Conservation (phyloP, 2,329 filamentous ascomycete genomes). For the Calonectria pseudoturangicola region DNA sequence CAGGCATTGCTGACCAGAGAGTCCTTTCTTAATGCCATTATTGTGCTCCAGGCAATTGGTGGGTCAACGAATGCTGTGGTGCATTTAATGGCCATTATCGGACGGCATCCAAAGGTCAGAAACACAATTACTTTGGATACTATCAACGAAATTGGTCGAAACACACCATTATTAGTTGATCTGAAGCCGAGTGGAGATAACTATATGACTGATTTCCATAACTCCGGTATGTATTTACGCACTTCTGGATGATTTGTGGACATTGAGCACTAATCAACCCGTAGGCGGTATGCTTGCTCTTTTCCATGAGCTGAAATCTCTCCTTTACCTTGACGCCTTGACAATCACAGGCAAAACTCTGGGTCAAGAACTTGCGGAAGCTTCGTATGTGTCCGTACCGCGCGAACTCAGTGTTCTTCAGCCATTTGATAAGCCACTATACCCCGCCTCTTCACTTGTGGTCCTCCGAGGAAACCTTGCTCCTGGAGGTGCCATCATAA, state of each 20-base stretch:
- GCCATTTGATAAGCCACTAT: conserved; percentile 76
- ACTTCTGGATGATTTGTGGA: not conserved
- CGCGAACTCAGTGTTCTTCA: conserved; percentile 13
- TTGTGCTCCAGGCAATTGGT: not conserved
- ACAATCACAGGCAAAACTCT: conserved; percentile 8
- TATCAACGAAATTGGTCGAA: not conserved
- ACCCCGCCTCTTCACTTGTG: conserved; percentile 85
- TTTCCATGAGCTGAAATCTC: not conserved
- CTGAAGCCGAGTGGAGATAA: conserved; percentile 17
- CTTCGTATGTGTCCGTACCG: conserved; percentile 1
- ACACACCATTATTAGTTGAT: not conserved
- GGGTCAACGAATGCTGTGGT: conserved; percentile 9
- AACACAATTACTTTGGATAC: not conserved
- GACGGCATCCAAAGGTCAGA: conserved; percentile 10
- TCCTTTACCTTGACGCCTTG: not conserved
- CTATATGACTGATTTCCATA: conserved; percentile 11
- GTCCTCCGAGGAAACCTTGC: conserved; percentile 90
- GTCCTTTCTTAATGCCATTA: conserved; percentile 5
- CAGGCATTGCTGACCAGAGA: not conserved
- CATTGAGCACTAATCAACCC: not conserved
- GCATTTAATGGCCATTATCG: not conserved
- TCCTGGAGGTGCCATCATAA: conserved; percentile 88
- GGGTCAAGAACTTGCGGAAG: not conserved
- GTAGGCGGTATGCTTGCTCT: conserved; percentile 1
- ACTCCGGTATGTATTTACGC: not conserved